Conservation (phyloP, 768 basidiomycete genomes). For the Tylopilus sp. region DNA sequence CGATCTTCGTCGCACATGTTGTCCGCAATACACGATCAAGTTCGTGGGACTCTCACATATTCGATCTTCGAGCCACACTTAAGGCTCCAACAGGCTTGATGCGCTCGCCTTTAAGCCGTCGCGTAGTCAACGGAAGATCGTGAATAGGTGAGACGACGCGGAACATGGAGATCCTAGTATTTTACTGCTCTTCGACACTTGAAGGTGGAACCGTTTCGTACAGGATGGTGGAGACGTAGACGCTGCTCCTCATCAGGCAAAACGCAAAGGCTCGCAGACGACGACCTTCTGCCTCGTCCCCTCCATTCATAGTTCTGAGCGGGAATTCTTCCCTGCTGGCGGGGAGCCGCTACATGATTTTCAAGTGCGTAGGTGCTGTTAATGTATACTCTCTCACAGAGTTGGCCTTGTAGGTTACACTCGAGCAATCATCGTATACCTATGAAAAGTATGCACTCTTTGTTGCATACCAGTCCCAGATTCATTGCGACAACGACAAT, state of each 20-base stretch:
- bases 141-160: constrained; percentile 54
- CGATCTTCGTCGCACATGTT: constrained; percentile 77
- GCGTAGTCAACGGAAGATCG: constrained; percentile 68
- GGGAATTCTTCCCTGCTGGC: constrained; percentile 25
- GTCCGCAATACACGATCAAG: constrained; percentile 95
- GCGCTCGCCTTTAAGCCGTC: constrained; percentile 63
- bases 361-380: constrained; percentile 41
- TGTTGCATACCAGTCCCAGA: constrained; percentile 68
- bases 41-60: constrained; percentile 30
- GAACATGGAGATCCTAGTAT: not conserved
- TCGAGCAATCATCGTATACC: constrained; percentile 76
- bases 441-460: constrained; percentile 80
- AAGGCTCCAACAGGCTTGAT: constrained; percentile 52
- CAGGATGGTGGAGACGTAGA: constrained; percentile 39
- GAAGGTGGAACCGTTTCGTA: constrained; percentile 70
- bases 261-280: constrained; percentile 8
- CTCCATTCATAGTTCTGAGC: constrained; percentile 59
- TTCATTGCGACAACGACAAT: constrained; percentile 68
- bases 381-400: not conserved
- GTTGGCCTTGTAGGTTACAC: constrained; percentile 47
- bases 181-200: constrained; percentile 24
- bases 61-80: constrained; percentile 10
- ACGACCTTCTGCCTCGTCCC: constrained; percentile 39
- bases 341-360: constrained; percentile 48
- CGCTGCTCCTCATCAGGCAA: constrained; percentile 6